Evolutionary conservation across 148 eudicot species (phyloP).

Genomic region (Persicaria tinctoria): DNA sequence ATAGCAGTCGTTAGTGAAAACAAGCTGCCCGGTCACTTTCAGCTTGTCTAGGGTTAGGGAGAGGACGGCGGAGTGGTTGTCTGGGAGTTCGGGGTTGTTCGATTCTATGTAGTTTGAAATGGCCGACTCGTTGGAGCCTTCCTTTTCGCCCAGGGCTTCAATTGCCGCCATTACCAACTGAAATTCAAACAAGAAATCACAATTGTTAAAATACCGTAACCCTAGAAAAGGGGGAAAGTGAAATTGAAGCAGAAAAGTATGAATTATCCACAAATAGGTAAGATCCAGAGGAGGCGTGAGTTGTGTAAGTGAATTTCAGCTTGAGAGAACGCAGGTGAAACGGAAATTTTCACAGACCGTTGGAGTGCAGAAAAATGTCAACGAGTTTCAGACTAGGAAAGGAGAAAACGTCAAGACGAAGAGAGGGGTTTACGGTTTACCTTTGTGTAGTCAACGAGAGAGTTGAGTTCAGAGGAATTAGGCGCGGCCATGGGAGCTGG

Average conservation of each 20-base stretch:
- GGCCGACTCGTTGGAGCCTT: constrained; percentile 35
- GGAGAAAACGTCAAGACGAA: background rate
- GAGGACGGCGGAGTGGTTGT: constrained; percentile 26
- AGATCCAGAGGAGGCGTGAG: background rate
- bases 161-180: constrained; percentile 41
- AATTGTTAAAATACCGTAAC: background rate
- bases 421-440: constrained; percentile 1
- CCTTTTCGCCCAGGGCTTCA: constrained; percentile 24
- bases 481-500: background rate
- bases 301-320: background rate
- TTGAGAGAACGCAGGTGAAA: background rate
- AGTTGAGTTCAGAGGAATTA: constrained; percentile 9
- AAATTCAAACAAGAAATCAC: background rate
- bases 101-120: constrained; percentile 34
- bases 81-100: constrained; percentile 24
- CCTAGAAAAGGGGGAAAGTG: background rate
- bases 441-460: constrained; percentile 31
- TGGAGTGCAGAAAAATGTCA: background rate
- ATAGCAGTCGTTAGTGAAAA: constrained; percentile 35
- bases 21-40: constrained; percentile 31
- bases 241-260: background rate
- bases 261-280: background rate
- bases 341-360: background rate
- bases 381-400: background rate
- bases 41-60: constrained; percentile 30